Conservation (phyloP, 2,329 filamentous ascomycete genomes). For the Fusarium verrucosum region DNA sequence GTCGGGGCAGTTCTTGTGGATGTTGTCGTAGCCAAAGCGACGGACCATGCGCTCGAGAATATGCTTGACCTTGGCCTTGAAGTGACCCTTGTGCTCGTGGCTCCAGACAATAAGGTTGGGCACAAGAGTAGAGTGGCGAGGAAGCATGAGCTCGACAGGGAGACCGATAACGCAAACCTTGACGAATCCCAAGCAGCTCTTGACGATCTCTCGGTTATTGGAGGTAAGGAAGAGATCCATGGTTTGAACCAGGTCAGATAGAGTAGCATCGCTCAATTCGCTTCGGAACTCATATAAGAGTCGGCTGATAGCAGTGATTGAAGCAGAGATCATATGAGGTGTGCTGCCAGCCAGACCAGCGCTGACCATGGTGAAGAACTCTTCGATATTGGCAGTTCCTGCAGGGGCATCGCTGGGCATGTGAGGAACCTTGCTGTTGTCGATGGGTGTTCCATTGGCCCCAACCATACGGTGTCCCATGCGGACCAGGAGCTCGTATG, state of each 20-base stretch:
- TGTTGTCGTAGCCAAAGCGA: slow-evolving; percentile 82
- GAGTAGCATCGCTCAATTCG: slow-evolving; percentile 71
- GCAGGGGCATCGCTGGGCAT: slow-evolving; percentile 84
- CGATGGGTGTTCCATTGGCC: slow-evolving; percentile 75
- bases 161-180: slow-evolving; percentile 94
- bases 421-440: slow-evolving; percentile 85
- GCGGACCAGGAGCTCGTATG: slow-evolving; percentile 88
- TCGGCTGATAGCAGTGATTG: slow-evolving; percentile 94
- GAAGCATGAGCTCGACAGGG: slow-evolving; percentile 79
- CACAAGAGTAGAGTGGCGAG: slow-evolving; percentile 79
- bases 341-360: slow-evolving; percentile 92
- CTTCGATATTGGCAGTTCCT: slow-evolving; percentile 84
- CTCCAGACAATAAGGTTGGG: slow-evolving; percentile 95
- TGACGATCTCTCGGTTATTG: slow-evolving; percentile 96
- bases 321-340: slow-evolving; percentile 96
- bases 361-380: slow-evolving; percentile 98
- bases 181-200: slow-evolving; percentile 92
- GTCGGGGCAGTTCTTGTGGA: slow-evolving; percentile 85
- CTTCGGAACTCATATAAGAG: slow-evolving; percentile 91
- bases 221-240: slow-evolving; percentile 96
- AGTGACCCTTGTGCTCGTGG: slow-evolving; percentile 97
- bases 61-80: slow-evolving; percentile 97
- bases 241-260: slow-evolving; percentile 88
- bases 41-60: slow-evolving; percentile 95
- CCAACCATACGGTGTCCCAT: slow-evolving; percentile 82